Percentiles rank a stretch among this genome's conserved stretches.
Conservation (phyloP, 495 filamentous ascomycete species). For the Pyronema omphalodes region DNA sequence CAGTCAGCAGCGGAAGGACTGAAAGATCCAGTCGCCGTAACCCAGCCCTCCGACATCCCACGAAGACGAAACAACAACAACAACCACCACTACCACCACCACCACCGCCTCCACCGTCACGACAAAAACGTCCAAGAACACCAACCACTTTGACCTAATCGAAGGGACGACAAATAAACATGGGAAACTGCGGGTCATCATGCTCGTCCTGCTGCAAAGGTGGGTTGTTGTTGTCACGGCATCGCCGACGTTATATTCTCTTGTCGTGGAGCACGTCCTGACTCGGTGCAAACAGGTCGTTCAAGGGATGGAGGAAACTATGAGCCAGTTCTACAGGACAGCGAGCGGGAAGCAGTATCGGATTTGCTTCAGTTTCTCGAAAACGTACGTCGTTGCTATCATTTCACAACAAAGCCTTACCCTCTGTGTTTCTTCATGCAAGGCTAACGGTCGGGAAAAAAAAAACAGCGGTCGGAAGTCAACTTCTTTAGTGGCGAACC, state of each 20-base stretch:
- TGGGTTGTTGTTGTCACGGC: slow-evolving; percentile 13
- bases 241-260: slow-evolving; percentile 1
- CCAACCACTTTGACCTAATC: too few relatives aligned
- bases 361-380: slow-evolving; percentile 90
- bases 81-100: too few relatives aligned
- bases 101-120: too few relatives aligned
- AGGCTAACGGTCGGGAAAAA: neutral
- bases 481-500: slow-evolving; percentile 97
- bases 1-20: too few relatives aligned
- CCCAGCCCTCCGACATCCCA: too few relatives aligned
- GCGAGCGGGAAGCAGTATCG: slow-evolving; percentile 90
- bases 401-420: slow-evolving; percentile 3
- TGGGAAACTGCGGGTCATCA: slow-evolving; percentile 31
- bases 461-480: slow-evolving; percentile 63
- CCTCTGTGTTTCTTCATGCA: slow-evolving; percentile 3
- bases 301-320: slow-evolving; percentile 74
- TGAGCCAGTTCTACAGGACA: slow-evolving; percentile 87
- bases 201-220: slow-evolving; percentile 36
- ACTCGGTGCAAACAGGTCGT: slow-evolving; percentile 38
- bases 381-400: slow-evolving; percentile 44
- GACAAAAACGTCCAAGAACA: too few relatives aligned
- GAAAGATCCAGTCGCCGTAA: too few relatives aligned
- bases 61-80: too few relatives aligned
- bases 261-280: slow-evolving; percentile 13
- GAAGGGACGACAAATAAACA: slow-evolving; percentile 2